Evolutionary conservation across 2,329 filamentous ascomycete genomes (phyloP).

Genomic region (Nemania abortiva): DNA sequence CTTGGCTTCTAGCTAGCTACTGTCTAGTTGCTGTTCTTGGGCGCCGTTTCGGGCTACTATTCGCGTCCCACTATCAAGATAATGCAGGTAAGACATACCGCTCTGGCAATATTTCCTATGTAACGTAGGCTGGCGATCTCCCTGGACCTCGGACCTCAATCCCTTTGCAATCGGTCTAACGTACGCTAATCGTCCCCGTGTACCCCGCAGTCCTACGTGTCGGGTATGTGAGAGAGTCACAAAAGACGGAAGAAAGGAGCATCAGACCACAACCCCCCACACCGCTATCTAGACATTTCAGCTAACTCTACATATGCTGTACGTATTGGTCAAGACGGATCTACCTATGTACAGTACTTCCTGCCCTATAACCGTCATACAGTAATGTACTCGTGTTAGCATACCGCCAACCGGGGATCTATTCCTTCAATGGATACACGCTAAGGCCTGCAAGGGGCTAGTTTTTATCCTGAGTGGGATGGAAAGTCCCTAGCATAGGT

Average conservation of each 20-base stretch:
- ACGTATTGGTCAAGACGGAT: no score
- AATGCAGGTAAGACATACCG: conserved; percentile 9
- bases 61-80: not conserved
- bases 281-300: conserved; percentile 10
- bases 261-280: conserved; percentile 4
- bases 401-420: conserved; percentile 3
- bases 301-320: not conserved
- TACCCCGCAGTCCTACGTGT: not conserved
- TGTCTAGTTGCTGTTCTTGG: no score
- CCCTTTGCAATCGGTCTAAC: not conserved
- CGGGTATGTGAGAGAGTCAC: not conserved
- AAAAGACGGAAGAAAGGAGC: not conserved
- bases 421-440: conserved; percentile 17
- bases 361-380: not conserved
- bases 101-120: not conserved
- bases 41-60: not conserved
- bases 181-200: not conserved
- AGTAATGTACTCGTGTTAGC: not conserved
- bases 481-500: conserved; percentile 1
- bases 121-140: not conserved
- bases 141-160: not conserved
- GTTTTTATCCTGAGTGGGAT: not conserved
- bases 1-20: not conserved
- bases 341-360: conserved; percentile 20
- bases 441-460: not conserved